phyloP scores from a whole-genome alignment of 768 basidiomycete species.

The Russula foetens region DNA sequence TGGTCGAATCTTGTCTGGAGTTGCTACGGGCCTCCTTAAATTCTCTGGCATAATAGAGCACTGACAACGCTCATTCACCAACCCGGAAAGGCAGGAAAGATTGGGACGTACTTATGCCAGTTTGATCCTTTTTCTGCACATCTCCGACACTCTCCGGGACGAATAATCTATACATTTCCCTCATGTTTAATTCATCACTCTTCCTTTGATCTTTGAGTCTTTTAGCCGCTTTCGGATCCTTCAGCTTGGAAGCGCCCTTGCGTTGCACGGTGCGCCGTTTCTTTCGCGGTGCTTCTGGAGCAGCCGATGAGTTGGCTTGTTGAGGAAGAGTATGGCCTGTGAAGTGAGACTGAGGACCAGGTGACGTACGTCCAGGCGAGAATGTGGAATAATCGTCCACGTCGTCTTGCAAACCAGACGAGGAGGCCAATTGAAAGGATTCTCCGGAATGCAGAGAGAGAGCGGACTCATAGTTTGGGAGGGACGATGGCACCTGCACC shows the following conservation, averaged over 20 bases:
- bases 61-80: background rate
- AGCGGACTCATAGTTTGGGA: too few relatives aligned
- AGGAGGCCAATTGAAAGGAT: background rate
- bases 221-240: slow-evolving; percentile 1
- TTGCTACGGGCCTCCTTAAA: background rate
- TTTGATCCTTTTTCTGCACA: slow-evolving; percentile 3
- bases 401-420: background rate
- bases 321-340: background rate
- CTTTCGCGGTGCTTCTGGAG: background rate
- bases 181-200: background rate
- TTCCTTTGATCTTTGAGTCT: background rate
- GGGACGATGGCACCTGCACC: background rate
- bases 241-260: background rate
- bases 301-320: background rate
- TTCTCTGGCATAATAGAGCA: background rate
- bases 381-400: too few relatives aligned
- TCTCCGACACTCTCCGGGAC: background rate
- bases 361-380: background rate
- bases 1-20: background rate
- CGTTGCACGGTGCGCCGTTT: background rate
- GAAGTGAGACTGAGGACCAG: background rate
- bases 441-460: background rate
- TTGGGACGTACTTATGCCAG: too few relatives aligned
- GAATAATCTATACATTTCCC: background rate
- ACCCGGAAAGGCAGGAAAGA: background rate